phyloP scores from a whole-genome alignment of 805 yeast genomes.

The Candida silvicultrix region DNA sequence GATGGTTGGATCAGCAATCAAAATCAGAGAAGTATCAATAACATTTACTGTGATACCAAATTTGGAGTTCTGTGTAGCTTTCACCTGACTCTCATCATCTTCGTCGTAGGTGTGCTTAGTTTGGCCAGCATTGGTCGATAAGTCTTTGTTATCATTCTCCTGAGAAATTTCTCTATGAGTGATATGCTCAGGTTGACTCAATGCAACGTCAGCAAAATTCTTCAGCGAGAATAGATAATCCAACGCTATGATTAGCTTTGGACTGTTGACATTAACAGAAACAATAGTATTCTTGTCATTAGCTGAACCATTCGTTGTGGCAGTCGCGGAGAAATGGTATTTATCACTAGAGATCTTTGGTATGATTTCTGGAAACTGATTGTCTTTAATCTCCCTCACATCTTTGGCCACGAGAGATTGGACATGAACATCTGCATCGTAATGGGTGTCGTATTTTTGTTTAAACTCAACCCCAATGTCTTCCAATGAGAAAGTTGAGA shows the following conservation, averaged over 20 bases:
- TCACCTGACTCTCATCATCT: constrained; percentile 4
- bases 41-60: constrained; percentile 60
- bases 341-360: constrained; percentile 60
- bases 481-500: constrained; percentile 56
- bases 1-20: constrained; percentile 73
- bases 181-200: constrained; percentile 16
- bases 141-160: background rate
- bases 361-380: constrained; percentile 73
- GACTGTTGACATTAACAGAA: constrained; percentile 69
- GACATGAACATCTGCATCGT: constrained; percentile 54
- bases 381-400: constrained; percentile 52
- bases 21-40: constrained; percentile 67
- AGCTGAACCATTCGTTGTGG: constrained; percentile 35
- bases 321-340: constrained; percentile 63
- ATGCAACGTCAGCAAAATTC: constrained; percentile 47
- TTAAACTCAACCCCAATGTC: constrained; percentile 45
- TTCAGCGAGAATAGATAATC: constrained; percentile 81
- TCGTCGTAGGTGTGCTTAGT: constrained; percentile 6
- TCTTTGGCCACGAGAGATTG: constrained; percentile 77
- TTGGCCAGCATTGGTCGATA: constrained; percentile 3
- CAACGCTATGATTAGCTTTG: constrained; percentile 73
- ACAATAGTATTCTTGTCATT: constrained; percentile 38
- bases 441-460: constrained; percentile 48
- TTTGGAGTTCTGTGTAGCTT: constrained; percentile 6
- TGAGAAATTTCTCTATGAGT: background rate